Conservation (phyloP, 2,329 filamentous ascomycete genomes). For the Aspergillus arachidicola region DNA sequence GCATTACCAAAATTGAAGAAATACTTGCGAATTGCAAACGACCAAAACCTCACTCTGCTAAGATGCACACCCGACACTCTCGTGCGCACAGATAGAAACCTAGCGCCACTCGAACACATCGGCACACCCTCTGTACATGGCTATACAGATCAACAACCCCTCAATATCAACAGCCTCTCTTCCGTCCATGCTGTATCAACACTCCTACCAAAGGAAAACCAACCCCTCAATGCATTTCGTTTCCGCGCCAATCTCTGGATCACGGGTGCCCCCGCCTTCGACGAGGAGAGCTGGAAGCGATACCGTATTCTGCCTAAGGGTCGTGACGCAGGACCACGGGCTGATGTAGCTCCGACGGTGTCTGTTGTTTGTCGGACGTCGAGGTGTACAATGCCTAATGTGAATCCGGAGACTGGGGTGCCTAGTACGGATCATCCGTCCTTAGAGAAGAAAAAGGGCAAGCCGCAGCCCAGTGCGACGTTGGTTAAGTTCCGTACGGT, state of each 20-base stretch:
- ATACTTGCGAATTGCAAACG: not conserved
- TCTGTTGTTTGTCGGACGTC: conserved; percentile 28
- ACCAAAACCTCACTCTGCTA: not conserved
- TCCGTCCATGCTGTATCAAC: conserved; percentile 24
- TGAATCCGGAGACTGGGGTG: conserved; percentile 20
- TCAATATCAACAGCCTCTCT: conserved; percentile 26
- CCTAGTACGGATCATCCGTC: conserved; percentile 22
- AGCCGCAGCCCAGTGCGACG: conserved; percentile 25
- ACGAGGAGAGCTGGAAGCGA: conserved; percentile 27
- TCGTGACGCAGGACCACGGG: not conserved
- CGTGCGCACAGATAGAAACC: conserved; percentile 20
- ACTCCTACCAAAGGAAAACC: conserved; percentile 24
- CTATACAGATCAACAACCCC: conserved; percentile 27
- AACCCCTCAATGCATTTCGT: conserved; percentile 23
- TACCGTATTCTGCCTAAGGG: conserved; percentile 18
- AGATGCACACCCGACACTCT: conserved; percentile 23
- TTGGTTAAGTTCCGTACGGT: conserved; percentile 22
- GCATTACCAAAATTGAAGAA: conserved; percentile 1
- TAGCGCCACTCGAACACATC: conserved; percentile 24
- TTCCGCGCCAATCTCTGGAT: conserved; percentile 28
- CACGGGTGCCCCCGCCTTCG: conserved; percentile 18
- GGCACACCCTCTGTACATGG: conserved; percentile 24
- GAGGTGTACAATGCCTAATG: conserved; percentile 27
- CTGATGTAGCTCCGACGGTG: conserved; percentile 14
- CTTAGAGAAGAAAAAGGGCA: conserved; percentile 21